These are phyloP conservation scores for Crithidia expoeki DNA, from an alignment of 208 protist species.

Conservation along the genomic window DNA sequence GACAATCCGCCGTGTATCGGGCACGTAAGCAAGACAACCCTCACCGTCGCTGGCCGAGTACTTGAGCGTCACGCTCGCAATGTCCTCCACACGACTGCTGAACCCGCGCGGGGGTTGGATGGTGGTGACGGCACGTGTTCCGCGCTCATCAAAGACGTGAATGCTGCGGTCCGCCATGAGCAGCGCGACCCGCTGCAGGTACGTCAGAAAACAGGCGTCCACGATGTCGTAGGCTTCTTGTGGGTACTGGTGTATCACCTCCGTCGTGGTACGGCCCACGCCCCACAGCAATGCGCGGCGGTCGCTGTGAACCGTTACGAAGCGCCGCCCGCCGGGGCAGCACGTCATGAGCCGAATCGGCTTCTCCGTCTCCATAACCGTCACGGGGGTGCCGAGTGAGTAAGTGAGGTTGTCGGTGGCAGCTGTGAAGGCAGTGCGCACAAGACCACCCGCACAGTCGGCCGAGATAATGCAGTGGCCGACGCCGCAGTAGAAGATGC, in stretches of 20 bases:
- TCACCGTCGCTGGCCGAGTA: conserved; percentile 61
- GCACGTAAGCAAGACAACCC: conserved; percentile 68
- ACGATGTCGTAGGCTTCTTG: conserved; percentile 84
- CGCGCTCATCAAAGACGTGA: conserved; percentile 74
- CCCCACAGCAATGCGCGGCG: conserved; percentile 76
- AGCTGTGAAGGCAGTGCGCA: conserved; percentile 46
- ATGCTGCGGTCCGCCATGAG: conserved; percentile 73
- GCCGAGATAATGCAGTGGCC: conserved; percentile 63
- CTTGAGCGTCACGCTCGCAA: conserved; percentile 65
- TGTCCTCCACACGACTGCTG: conserved; percentile 63
- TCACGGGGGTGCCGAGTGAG: conserved; percentile 22
- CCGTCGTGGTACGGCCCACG: conserved; percentile 59
- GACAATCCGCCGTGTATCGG: conserved; percentile 49
- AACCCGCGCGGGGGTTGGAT: conserved; percentile 48
- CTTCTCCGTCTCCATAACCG: conserved; percentile 31
- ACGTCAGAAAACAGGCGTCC: conserved; percentile 56
- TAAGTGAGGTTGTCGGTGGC: conserved; percentile 22
- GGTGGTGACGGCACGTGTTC: conserved; percentile 49
- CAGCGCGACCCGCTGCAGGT: conserved; percentile 58
- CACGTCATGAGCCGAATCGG: conserved; percentile 60
- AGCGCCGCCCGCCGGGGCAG: conserved; percentile 47
- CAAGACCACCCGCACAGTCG: conserved; percentile 61
- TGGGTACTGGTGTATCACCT: conserved; percentile 72
- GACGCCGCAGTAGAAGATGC: conserved; percentile 56
- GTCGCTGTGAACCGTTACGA: conserved; percentile 80